phyloP scores from a whole-genome alignment of 1,139 yeast genomes.

The Lipomyces yarrowii region DNA sequence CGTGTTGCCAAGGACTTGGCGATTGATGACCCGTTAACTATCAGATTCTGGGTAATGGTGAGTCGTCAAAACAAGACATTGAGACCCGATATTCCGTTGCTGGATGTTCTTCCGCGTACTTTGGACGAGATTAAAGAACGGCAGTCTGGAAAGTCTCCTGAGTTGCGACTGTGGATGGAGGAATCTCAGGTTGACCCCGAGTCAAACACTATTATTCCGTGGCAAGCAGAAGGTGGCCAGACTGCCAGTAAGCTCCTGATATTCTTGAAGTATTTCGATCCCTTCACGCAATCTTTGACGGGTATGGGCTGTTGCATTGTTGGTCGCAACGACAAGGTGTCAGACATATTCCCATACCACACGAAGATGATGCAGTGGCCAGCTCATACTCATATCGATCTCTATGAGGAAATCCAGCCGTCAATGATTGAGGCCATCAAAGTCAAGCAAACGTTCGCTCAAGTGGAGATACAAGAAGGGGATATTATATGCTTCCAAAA shows the following conservation, averaged over 20 bases:
- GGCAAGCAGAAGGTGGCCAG: constrained; percentile 37
- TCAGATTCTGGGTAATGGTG: constrained; percentile 66
- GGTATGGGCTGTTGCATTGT: constrained; percentile 70
- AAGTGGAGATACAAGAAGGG: constrained; percentile 72
- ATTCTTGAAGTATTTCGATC: constrained; percentile 74
- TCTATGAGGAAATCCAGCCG: constrained; percentile 74
- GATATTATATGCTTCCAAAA: constrained; percentile 71
- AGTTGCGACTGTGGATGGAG: constrained; percentile 54
- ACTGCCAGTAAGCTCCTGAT: constrained; percentile 50
- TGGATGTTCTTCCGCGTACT: constrained; percentile 34
- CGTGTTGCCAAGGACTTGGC: constrained; percentile 53
- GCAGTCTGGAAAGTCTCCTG: constrained; percentile 38
- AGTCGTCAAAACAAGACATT: constrained; percentile 75
- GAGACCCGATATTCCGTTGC: constrained; percentile 60
- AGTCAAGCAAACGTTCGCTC: constrained; percentile 53
- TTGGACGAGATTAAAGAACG: constrained; percentile 52
- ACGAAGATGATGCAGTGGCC: constrained; percentile 52
- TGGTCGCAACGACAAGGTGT: constrained; percentile 53
- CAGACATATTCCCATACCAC: constrained; percentile 50
- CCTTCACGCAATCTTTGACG: constrained; percentile 52
- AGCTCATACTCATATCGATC: constrained; percentile 46
- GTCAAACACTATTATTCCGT: constrained; percentile 15
- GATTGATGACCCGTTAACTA: constrained; percentile 44
- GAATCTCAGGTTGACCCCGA: constrained; percentile 38
- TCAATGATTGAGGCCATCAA: constrained; percentile 58